These are phyloP conservation scores for Mycena crocata DNA, from an alignment of 768 basidiomycete genomes.

Conservation along the genomic window DNA sequence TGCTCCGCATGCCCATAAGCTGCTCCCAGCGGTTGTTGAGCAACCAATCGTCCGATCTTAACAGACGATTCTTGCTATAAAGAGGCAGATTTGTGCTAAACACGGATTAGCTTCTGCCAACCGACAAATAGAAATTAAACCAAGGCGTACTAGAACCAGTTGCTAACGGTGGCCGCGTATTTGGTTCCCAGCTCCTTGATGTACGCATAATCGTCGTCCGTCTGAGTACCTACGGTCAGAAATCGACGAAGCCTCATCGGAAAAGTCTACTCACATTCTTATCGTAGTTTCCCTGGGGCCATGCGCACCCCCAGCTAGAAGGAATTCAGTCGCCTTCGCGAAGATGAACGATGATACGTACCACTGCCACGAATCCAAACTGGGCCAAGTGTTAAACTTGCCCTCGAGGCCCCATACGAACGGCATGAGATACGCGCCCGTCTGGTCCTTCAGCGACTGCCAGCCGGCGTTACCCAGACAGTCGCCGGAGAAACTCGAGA, in stretches of 20 bases:
- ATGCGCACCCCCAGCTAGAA: constrained; percentile 69
- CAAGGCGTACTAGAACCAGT: constrained; percentile 58
- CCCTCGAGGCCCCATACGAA: constrained; percentile 67
- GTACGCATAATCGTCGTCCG: constrained; percentile 57
- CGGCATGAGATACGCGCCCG: constrained; percentile 61
- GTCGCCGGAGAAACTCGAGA: constrained; percentile 72
- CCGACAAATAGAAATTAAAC: background rate
- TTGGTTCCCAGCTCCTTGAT: constrained; percentile 55
- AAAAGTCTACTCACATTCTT: constrained; percentile 51
- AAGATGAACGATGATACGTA: constrained; percentile 38
- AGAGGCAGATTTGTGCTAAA: constrained; percentile 62
- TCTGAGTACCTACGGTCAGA: constrained; percentile 42
- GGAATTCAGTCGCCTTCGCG: background rate
- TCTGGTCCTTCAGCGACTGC: constrained; percentile 59
- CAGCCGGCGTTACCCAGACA: constrained; percentile 67
- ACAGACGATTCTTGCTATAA: constrained; percentile 74
- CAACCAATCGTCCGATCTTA: constrained; percentile 75
- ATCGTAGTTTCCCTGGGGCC: constrained; percentile 61
- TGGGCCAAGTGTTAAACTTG: constrained; percentile 58
- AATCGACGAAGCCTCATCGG: background rate
- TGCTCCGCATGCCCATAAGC: constrained; percentile 67
- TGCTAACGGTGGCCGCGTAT: constrained; percentile 59
- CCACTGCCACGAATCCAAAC: constrained; percentile 63
- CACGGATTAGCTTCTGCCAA: background rate
- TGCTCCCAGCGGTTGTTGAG: constrained; percentile 79